Base-by-base conservation (phyloP, 257 asterid species). In the Cordia subcordata region DNA sequence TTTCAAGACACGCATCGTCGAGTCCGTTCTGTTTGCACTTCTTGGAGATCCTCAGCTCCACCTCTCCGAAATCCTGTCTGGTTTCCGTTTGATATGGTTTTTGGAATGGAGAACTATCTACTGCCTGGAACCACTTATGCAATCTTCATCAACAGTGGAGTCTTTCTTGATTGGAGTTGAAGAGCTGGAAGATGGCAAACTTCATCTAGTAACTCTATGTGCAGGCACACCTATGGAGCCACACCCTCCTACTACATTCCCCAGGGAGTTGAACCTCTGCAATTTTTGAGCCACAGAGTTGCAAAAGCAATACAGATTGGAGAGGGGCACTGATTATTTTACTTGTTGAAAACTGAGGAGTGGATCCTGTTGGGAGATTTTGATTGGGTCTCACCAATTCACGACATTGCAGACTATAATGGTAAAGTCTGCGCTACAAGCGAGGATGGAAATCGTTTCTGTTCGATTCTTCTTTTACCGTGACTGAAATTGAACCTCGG, bases 1-100 rank as follows among this genome's bases (percentile, higher is more conserved):
- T 55, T 57, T 61, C 15, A 46, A 61, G 12, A 49, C 58, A 8
- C 8, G 8, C 16, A 49, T 49, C 47, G 35, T 20, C 57, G 18
- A n/a, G 17, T 61, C 27, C 66, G 66, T 49, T 20, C 66, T 16
- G 66, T 61, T 13, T 49, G 66, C 35, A 49, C 66, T 8, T 13
- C 46, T 27, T 61, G 66, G 58, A 47, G 66, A 16, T 61, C 66
- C 1, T 61, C 66, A n/a, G n/a, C 21, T 45, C 27, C 64, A 22
- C 22, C 64, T 49, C 23, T 32, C 35, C 19, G n/a, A 49, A 61
- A n/a, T 16, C 16, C 44, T 22, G 39, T 44, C 18, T 32, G 10
- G 17, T 47, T 60, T 0, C 58, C 66, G 12, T 1, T 61, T 3
- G 8, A 49, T n/a, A 12, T 47, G 13, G 50, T 57, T 9, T 0